These are phyloP conservation scores for Chaetomium olivaceum DNA, from an alignment of 2,329 filamentous ascomycete genomes.

Conservation along the genomic window DNA sequence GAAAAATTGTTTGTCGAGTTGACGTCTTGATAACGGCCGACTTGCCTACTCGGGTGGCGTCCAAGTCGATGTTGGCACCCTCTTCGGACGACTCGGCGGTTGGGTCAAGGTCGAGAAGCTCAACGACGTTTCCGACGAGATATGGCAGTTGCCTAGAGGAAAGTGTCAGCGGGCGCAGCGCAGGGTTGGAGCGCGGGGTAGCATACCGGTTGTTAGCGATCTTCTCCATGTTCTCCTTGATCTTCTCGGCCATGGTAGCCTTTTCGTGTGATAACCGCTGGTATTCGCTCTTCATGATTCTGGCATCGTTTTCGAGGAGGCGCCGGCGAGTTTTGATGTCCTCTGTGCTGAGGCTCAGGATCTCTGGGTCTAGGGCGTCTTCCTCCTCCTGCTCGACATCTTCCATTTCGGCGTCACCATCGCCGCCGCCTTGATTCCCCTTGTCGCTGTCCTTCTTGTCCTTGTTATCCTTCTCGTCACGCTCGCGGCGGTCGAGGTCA, in stretches of 20 bases:
- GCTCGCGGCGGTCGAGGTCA: conserved; percentile 78
- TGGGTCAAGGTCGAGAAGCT: conserved; percentile 93
- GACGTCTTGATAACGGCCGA: conserved; percentile 99
- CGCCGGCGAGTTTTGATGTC: conserved; percentile 90
- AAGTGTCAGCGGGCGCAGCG: conserved; percentile 5
- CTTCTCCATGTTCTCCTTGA: conserved; percentile 98
- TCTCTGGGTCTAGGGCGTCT: conserved; percentile 87
- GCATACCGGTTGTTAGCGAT: conserved; percentile 95
- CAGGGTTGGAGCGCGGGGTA: not conserved
- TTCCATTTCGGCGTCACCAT: conserved; percentile 87
- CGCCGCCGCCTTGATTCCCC: conserved; percentile 62
- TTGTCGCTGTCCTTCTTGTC: conserved; percentile 47
- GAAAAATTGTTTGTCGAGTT: conserved; percentile 96
- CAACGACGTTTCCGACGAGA: conserved; percentile 96
- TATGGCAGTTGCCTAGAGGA: conserved; percentile 86
- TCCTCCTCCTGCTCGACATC: conserved; percentile 75
- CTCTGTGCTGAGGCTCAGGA: conserved; percentile 87
- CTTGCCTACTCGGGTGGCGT: conserved; percentile 94
- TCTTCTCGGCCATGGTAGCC: conserved; percentile 94
- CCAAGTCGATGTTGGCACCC: conserved; percentile 96
- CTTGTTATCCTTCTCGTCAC: conserved; percentile 55
- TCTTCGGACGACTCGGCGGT: conserved; percentile 95
- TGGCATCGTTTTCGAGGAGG: conserved; percentile 93
- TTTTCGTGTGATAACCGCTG: conserved; percentile 95
- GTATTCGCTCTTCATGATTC: conserved; percentile 98